A percentile compares a stretch with the other conserved stretches of the same genome.
Conservation (phyloP, 768 basidiomycete genomes). For the Amanita inopinata region DNA sequence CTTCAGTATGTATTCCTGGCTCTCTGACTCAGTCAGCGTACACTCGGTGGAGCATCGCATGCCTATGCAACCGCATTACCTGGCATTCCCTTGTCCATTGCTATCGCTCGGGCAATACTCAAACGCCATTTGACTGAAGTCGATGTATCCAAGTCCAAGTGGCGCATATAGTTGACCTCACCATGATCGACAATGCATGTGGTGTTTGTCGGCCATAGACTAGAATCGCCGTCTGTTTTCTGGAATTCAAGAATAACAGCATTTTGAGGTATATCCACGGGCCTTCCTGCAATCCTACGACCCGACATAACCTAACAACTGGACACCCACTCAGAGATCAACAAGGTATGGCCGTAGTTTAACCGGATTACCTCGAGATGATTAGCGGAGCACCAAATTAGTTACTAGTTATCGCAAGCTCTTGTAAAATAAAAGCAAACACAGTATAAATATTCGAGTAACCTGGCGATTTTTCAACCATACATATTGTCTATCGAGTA, state of each 20-base stretch:
- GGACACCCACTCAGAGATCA: not conserved
- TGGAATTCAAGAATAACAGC: constrained; percentile 49
- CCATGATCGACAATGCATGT: constrained; percentile 43
- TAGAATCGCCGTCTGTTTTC: constrained; percentile 47
- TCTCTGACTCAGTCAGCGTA: constrained; percentile 2
- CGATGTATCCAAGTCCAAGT: constrained; percentile 38
- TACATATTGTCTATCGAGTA: too few species aligned
- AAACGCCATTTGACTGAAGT: constrained; percentile 51
- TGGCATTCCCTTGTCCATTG: constrained; percentile 34
- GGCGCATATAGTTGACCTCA: constrained; percentile 64
- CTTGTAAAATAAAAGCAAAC: too few species aligned
- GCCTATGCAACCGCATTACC: constrained; percentile 28
- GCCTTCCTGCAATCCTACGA: constrained; percentile 20
- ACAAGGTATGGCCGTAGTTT: not conserved
- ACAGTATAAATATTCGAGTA: too few species aligned
- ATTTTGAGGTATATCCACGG: constrained; percentile 34
- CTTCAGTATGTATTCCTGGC: constrained; percentile 49
- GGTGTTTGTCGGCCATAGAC: constrained; percentile 50
- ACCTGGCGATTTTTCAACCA: too few species aligned
- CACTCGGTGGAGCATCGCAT: not conserved
- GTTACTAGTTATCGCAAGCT: too few species aligned
- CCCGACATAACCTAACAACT: constrained; percentile 17
- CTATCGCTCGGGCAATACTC: constrained; percentile 30
- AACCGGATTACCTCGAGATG: too few species aligned
- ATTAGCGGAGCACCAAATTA: too few species aligned